phyloP scores from a whole-genome alignment of 805 yeast genomes.

The Zygoascus bituminiphila region DNA sequence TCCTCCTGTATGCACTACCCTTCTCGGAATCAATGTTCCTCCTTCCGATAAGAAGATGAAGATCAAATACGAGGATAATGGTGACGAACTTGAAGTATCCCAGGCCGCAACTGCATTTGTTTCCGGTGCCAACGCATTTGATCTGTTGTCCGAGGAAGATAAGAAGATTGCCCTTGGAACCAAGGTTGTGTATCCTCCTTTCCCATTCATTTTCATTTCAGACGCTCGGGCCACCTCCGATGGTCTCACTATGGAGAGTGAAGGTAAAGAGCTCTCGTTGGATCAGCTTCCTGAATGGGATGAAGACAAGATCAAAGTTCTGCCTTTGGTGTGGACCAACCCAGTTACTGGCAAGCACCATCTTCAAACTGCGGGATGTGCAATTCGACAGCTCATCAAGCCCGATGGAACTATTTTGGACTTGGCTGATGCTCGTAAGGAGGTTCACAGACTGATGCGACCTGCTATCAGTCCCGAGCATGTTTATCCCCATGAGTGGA shows the following conservation, averaged over 20 bases:
- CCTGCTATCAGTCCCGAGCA: conserved; percentile 71
- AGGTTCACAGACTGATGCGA: conserved; percentile 67
- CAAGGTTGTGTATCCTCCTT: conserved; percentile 85
- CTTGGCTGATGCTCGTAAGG: conserved; percentile 65
- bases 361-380: conserved; percentile 82
- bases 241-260: conserved; percentile 79
- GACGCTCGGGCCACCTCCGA: conserved; percentile 76
- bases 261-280: conserved; percentile 59
- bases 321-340: conserved; percentile 89
- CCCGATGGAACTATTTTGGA: conserved; percentile 53
- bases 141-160: conserved; percentile 56
- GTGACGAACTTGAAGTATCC: conserved; percentile 55
- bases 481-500: conserved; percentile 78
- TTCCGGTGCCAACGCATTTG: conserved; percentile 74
- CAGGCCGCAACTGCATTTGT: conserved; percentile 90
- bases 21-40: conserved; percentile 77
- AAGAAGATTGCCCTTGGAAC: conserved; percentile 66
- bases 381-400: conserved; percentile 57
- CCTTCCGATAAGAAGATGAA: conserved; percentile 45
- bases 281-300: conserved; percentile 80
- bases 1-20: conserved; percentile 81
- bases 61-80: conserved; percentile 58
- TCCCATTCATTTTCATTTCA: conserved; percentile 79
- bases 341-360: conserved; percentile 79
- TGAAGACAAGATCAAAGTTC: conserved; percentile 59